Conservation (phyloP, 2,329 filamentous ascomycete species). For the Colletotrichum limetticola region DNA sequence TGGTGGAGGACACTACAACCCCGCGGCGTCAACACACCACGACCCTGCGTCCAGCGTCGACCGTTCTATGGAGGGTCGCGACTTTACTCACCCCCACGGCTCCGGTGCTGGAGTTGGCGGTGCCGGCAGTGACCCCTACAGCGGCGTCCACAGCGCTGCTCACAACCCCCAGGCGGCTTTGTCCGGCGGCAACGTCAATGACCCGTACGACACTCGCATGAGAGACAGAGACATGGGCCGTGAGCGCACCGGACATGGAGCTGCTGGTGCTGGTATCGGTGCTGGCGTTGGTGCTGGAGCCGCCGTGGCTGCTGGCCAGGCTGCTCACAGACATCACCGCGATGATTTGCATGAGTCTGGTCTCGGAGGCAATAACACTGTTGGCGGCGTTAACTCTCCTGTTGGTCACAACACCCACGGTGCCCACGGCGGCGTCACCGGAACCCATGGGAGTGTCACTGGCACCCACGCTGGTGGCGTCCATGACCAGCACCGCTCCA, state of each 20-base stretch:
- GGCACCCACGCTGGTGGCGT: neutral
- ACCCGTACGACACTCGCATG: constrained; percentile 32
- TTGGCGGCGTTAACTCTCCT: constrained; percentile 1
- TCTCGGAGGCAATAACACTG: neutral
- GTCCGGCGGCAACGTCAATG: constrained; percentile 7
- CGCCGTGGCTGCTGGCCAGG: constrained; percentile 15
- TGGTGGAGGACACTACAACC: constrained; percentile 27
- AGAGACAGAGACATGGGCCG: constrained; percentile 33
- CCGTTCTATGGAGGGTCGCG: constrained; percentile 23
- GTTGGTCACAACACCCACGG: neutral
- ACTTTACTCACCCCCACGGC: constrained; percentile 29
- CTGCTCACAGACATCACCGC: constrained; percentile 25
- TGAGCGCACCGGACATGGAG: constrained; percentile 26
- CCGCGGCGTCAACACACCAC: constrained; percentile 10
- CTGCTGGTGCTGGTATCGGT: constrained; percentile 23
- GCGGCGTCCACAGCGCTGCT: constrained; percentile 4
- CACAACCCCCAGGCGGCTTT: constrained; percentile 24
- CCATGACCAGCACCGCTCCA: constrained; percentile 4
- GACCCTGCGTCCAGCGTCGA: constrained; percentile 25
- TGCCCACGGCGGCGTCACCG: neutral
- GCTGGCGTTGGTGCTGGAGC: constrained; percentile 20
- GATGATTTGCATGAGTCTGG: constrained; percentile 24
- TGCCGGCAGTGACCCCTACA: constrained; percentile 16
- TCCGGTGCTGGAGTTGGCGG: constrained; percentile 7
- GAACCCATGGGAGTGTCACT: constrained; percentile 8